Evolutionary conservation across 805 yeast genomes (phyloP), one percentile per base, ranked within the genome.

Genomic region (Yamadazyma akitaensis): DNA sequence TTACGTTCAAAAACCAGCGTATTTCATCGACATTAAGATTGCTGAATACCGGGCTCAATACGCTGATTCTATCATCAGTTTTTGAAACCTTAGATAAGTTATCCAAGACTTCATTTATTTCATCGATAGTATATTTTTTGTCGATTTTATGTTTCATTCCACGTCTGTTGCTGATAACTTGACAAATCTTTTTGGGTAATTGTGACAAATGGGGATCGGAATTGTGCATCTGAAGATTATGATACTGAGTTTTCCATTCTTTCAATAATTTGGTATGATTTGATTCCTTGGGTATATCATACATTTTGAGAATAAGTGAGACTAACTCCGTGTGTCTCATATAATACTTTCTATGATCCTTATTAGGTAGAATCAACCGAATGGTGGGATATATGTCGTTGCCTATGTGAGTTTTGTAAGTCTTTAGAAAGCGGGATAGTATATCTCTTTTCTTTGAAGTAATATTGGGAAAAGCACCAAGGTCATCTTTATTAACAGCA

Each of bases 261-360:
- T 54, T 58, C 26, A 72, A 55, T n/a, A 61, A 56, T 36, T 55
- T 51, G 38, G 82, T 85, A 46, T 88, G 89, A 2, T 72, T 73
- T 8, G 90, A 80, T 6, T 76, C 76, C 40, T 77, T 76, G 2
- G 85, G 80, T 7, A 91, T 68, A 37, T 76, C 77, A 43, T 84
- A 68, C 36, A 84, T 73, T 50, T 77, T 70, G 38, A 77, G 64
- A 2, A 65, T 62, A 10, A 68, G 51, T 21, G 69, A 68, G 0
- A 84, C 85, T 30, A 91, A 61, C 0, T 79, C 73, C 16, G 69
- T 67, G 51, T 90, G 96, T 58, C 80, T 82, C 35, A 88, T 68
- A 51, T 79, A 74, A 60, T 82, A 88, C 36, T 75, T 63, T 36
- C 90, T 66, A 17, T 74, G 67, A 53, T 88, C 96, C 43, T 80